Conservation (phyloP, 768 basidiomycete species). For the Agrocybe praecox region DNA sequence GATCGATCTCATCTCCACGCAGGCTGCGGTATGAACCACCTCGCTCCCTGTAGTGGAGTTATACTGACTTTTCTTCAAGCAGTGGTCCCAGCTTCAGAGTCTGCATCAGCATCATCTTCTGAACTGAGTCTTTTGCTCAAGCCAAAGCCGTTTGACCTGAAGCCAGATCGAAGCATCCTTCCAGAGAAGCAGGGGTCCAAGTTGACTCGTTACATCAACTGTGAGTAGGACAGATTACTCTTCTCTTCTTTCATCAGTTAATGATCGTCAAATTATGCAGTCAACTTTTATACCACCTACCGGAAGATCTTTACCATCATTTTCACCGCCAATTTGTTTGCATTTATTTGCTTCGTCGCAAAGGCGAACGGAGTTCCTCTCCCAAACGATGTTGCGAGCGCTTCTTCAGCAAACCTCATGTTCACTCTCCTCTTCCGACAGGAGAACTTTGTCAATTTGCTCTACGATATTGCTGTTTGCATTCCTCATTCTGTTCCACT, state of each 20-base stretch:
- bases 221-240: slow-evolving; percentile 33
- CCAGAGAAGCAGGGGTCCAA: slow-evolving; percentile 15
- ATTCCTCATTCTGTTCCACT: slow-evolving; percentile 38
- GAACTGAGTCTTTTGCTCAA: slow-evolving; percentile 20
- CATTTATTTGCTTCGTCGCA: slow-evolving; percentile 43
- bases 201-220: slow-evolving; percentile 11
- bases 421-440: slow-evolving; percentile 44
- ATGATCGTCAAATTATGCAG: slow-evolving; percentile 7
- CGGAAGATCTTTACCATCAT: slow-evolving; percentile 56
- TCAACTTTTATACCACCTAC: slow-evolving; percentile 42
- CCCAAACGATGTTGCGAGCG: slow-evolving; percentile 39
- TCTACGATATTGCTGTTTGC: slow-evolving; percentile 47
- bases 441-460: slow-evolving; percentile 55
- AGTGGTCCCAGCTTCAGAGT: neutral
- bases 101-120: slow-evolving; percentile 18
- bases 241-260: slow-evolving; percentile 24
- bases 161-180: slow-evolving; percentile 29
- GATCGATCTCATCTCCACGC: slow-evolving; percentile 89
- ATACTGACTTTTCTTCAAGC: neutral
- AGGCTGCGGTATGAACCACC: slow-evolving; percentile 1
- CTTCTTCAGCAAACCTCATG: slow-evolving; percentile 46
- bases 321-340: slow-evolving; percentile 50
- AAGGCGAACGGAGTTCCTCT: slow-evolving; percentile 33
- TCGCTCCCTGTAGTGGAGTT: neutral
- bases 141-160: slow-evolving; percentile 21